These are phyloP conservation scores for Celoporthe dispersa DNA, from an alignment of 2,329 filamentous ascomycete species.

Conservation along the genomic window DNA sequence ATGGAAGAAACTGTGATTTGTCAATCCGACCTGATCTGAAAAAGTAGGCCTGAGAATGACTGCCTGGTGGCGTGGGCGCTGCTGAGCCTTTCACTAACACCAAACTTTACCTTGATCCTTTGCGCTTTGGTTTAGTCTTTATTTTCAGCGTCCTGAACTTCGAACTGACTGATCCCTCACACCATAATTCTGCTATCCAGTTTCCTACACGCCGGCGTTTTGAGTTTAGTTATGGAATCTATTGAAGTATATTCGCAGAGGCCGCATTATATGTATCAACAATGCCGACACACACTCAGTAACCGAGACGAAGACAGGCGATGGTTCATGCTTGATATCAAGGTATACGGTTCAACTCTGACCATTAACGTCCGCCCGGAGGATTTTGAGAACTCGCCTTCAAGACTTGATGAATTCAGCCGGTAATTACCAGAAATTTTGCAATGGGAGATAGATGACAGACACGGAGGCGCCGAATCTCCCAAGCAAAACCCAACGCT, in stretches of 20 bases:
- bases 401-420: conserved; percentile 11
- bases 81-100: no score
- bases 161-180: no score
- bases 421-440: not conserved
- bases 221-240: conserved; percentile 2
- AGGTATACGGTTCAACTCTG: conserved; percentile 5
- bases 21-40: no score
- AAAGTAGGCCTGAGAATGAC: no score
- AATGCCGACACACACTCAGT: conserved; percentile 1
- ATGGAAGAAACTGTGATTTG: no score
- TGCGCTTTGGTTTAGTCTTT: no score
- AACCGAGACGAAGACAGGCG: conserved; percentile 11
- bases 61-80: no score
- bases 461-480: conserved; percentile 9
- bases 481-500: not conserved
- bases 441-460: not conserved
- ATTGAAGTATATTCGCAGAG: not conserved
- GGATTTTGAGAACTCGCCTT: conserved; percentile 5
- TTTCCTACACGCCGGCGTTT: not conserved
- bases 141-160: no score
- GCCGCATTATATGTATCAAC: conserved; percentile 14
- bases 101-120: no score
- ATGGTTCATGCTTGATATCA: conserved; percentile 7
- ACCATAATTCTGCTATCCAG: no score
- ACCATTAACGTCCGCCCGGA: not conserved